phyloP scores from a whole-genome alignment of 2,329 filamentous ascomycete genomes.

The Scedosporium minutisporum region DNA sequence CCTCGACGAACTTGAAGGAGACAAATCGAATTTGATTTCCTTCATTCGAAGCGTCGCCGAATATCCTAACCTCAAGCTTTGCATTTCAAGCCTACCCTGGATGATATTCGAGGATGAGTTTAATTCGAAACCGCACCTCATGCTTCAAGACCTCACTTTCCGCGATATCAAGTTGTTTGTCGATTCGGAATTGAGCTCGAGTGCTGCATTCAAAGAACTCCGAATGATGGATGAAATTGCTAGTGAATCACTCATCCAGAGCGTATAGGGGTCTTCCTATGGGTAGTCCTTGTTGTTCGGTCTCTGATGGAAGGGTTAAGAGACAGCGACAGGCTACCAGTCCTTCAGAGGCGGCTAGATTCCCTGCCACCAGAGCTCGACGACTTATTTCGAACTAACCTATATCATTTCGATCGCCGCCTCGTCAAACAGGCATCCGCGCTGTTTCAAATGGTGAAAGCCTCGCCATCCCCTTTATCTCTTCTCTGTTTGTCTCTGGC shows the following conservation, averaged over 20 bases:
- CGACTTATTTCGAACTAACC: no score
- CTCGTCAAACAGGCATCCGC: no score
- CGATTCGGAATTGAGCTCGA: background rate
- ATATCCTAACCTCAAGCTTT: background rate
- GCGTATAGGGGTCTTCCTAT: background rate
- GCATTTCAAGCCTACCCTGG: background rate
- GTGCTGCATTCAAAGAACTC: background rate
- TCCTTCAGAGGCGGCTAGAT: no score
- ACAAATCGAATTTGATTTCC: background rate
- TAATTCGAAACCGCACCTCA: no score
- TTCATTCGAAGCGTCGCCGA: background rate
- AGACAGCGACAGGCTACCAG: no score
- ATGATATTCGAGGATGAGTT: background rate
- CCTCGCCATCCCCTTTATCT: no score
- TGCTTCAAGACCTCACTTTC: no score
- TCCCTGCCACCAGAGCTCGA: no score
- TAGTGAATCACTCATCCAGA: no score
- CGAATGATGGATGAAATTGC: background rate
- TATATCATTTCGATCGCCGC: no score
- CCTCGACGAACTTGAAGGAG: background rate
- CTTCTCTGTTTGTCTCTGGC: no score
- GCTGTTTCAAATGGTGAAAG: no score
- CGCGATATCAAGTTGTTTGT: background rate
- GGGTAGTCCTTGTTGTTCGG: background rate
- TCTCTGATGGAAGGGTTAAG: background rate